phyloP scores from a whole-genome alignment of 116 monocot species.

The Papilionanthe hybrid region DNA sequence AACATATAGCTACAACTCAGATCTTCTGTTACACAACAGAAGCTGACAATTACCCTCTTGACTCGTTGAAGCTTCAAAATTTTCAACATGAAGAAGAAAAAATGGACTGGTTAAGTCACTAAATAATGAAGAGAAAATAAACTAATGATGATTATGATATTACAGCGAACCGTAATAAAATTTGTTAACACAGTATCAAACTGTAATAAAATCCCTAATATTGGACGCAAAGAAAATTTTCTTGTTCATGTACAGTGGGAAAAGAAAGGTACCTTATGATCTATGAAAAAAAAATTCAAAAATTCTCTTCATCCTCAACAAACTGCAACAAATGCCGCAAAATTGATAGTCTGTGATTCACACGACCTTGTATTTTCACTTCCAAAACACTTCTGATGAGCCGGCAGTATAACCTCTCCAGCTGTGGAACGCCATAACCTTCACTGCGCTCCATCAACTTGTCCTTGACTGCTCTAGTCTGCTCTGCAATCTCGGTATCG shows the following conservation, averaged over 20 bases:
- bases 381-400: slow-evolving; percentile 53
- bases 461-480: slow-evolving; percentile 35
- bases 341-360: slow-evolving; percentile 41
- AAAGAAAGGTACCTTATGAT: neutral
- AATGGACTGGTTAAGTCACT: no score
- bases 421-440: slow-evolving; percentile 64
- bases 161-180: no score
- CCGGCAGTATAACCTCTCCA: slow-evolving; percentile 80
- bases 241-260: neutral
- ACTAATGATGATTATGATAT: no score
- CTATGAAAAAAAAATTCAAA: slow-evolving; percentile 34
- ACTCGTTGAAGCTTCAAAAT: no score
- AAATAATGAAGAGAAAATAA: no score
- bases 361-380: slow-evolving; percentile 27
- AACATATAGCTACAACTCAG: no score
- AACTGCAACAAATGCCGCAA: slow-evolving; percentile 70
- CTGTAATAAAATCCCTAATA: neutral
- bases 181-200: neutral
- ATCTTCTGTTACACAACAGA: no score
- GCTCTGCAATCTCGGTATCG: slow-evolving; percentile 36
- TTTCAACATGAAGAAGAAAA: no score
- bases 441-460: slow-evolving; percentile 41
- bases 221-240: neutral
- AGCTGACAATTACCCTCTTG: no score
- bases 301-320: slow-evolving; percentile 66